Evolutionary conservation across 192 early-diverging fungal genomes (phyloP).

Genomic region (Linnemannia elongata): DNA sequence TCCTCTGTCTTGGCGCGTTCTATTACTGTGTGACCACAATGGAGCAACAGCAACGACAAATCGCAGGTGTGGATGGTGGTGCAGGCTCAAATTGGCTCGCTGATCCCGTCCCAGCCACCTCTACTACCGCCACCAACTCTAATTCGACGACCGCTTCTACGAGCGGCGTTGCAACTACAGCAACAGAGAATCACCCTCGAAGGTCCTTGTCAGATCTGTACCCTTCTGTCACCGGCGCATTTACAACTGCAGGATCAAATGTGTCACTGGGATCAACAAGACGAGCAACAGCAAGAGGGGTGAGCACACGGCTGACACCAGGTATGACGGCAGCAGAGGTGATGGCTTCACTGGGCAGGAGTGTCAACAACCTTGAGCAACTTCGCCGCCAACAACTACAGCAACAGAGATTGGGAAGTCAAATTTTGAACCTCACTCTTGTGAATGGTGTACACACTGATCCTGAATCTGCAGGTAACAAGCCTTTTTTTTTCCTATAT

Average conservation of each 20-base stretch:
- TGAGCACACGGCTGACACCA: not conserved
- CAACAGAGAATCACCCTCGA: not conserved
- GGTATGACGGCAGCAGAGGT: not conserved
- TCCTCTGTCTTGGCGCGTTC: slow-evolving; percentile 42
- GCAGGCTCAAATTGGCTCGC: slow-evolving; percentile 12
- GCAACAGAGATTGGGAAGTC: not conserved
- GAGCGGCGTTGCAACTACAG: not conserved
- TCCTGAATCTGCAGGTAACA: not conserved
- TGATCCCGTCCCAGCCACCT: not conserved
- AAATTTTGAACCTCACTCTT: not conserved
- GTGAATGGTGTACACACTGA: not conserved
- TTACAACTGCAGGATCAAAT: not conserved
- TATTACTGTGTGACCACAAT: slow-evolving; percentile 40
- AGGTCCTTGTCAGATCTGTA: not conserved
- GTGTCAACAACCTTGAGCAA: not conserved
- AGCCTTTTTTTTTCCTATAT: not conserved
- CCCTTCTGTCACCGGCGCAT: not conserved
- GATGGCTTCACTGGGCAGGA: not conserved
- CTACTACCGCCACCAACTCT: not conserved
- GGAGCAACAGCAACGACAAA: slow-evolving; percentile 42
- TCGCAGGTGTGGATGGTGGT: slow-evolving; percentile 2
- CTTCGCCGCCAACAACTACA: not conserved
- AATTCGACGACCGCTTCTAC: not conserved
- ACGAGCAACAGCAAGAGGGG: not conserved
- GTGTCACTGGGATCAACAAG: not conserved